Evolutionary conservation across 2,329 filamentous ascomycete species (phyloP).

Genomic region (Parascedosporium putredinis): DNA sequence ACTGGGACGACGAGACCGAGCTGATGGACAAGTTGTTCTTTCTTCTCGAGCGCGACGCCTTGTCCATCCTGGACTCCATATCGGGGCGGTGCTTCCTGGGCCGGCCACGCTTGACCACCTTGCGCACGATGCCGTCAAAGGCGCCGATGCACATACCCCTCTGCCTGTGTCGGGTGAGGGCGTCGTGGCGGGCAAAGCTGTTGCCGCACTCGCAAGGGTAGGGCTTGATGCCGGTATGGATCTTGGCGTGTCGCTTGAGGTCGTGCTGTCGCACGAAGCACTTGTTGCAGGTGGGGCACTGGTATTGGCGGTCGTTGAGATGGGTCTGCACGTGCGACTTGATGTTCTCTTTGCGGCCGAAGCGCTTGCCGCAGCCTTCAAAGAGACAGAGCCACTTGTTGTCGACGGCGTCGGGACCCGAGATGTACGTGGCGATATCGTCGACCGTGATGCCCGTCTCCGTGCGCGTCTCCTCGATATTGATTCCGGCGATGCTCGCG

Average conservation of each 20-base stretch:
- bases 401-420: slow-evolving; percentile 60
- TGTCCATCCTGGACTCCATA: slow-evolving; percentile 44
- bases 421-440: slow-evolving; percentile 68
- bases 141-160: slow-evolving; percentile 94
- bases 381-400: slow-evolving; percentile 72
- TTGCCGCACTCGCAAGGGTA: slow-evolving; percentile 92
- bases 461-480: slow-evolving; percentile 54
- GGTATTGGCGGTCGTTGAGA: slow-evolving; percentile 89
- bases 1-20: slow-evolving; percentile 41
- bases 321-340: slow-evolving; percentile 98
- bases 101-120: slow-evolving; percentile 51
- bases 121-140: slow-evolving; percentile 65
- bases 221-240: slow-evolving; percentile 91
- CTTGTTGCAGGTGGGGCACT: slow-evolving; percentile 86
- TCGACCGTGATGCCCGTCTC: slow-evolving; percentile 82
- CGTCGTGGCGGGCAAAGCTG: slow-evolving; percentile 90
- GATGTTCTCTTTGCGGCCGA: slow-evolving; percentile 98
- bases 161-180: slow-evolving; percentile 85
- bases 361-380: slow-evolving; percentile 73
- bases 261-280: slow-evolving; percentile 97
- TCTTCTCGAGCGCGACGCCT: slow-evolving; percentile 37
- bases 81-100: slow-evolving; percentile 53
- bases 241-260: slow-evolving; percentile 93
- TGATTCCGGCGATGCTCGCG: slow-evolving; percentile 50
- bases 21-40: slow-evolving; percentile 42